Percentiles rank a stretch among this genome's conserved stretches.
Evolutionary conservation across 83 land plant species (phyloP).

Genomic region (Diphasiastrum complanatum): DNA sequence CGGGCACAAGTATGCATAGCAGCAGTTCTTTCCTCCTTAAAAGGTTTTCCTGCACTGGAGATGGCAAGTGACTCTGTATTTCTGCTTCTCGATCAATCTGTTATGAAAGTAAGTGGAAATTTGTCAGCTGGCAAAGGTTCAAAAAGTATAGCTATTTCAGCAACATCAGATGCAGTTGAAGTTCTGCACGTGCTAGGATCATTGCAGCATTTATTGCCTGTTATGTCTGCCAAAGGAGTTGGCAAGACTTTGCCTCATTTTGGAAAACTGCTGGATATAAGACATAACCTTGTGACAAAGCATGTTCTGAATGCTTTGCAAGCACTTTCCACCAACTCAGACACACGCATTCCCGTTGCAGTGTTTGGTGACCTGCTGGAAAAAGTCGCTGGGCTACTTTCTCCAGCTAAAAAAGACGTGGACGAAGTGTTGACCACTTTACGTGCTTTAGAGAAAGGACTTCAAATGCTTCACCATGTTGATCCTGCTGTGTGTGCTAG

Average conservation of each 20-base stretch:
- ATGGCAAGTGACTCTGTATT: slow-evolving; percentile 62
- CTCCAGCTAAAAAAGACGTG: slow-evolving; percentile 41
- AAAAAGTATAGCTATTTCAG: slow-evolving; percentile 18
- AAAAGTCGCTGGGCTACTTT: slow-evolving; percentile 38
- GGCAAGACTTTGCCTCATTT: slow-evolving; percentile 43
- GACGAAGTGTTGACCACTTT: slow-evolving; percentile 56
- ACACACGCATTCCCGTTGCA: slow-evolving; percentile 40
- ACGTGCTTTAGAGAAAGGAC: slow-evolving; percentile 55
- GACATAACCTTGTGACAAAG: slow-evolving; percentile 56
- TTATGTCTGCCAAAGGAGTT: slow-evolving; percentile 45
- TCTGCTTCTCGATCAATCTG: slow-evolving; percentile 47
- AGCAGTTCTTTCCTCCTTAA: slow-evolving; percentile 45
- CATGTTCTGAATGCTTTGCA: slow-evolving; percentile 46
- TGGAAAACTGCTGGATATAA: slow-evolving; percentile 44
- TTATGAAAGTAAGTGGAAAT: slow-evolving; percentile 48
- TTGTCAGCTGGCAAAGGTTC: slow-evolving; percentile 7
- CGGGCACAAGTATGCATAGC: slow-evolving; percentile 47
- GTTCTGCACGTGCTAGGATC: slow-evolving; percentile 60
- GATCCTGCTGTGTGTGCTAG: slow-evolving; percentile 42
- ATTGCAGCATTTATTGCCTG: slow-evolving; percentile 50
- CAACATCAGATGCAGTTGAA: slow-evolving; percentile 59
- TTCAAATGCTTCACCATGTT: slow-evolving; percentile 41
- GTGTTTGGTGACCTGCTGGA: slow-evolving; percentile 49
- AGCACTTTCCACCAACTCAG: slow-evolving; percentile 33
- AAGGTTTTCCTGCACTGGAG: slow-evolving; percentile 35